These are phyloP conservation scores for Scedosporium apiospermum DNA, from an alignment of 2,329 filamentous ascomycete genomes.

Conservation along the genomic window DNA sequence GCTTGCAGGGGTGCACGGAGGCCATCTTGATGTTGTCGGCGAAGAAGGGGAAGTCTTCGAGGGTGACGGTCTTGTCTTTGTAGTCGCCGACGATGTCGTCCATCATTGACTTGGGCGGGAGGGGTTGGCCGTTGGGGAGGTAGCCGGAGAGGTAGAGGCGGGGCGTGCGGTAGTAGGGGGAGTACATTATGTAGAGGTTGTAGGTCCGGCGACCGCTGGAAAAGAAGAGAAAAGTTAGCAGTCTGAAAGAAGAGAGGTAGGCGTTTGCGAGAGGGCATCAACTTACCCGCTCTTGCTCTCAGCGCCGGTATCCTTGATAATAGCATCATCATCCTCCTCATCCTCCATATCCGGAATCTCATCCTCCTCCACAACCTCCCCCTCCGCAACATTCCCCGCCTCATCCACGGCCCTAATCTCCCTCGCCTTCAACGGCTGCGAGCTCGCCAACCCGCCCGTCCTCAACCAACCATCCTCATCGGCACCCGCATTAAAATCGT, in stretches of 20 bases:
- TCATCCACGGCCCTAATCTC: conserved; percentile 88
- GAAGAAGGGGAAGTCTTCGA: conserved; percentile 96
- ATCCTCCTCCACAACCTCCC: conserved; percentile 61
- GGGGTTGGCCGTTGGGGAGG: conserved; percentile 65
- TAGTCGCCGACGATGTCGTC: conserved; percentile 94
- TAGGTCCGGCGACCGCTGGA: conserved; percentile 79
- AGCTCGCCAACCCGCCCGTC: conserved; percentile 69
- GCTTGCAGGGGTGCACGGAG: conserved; percentile 92
- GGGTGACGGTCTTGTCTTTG: conserved; percentile 96
- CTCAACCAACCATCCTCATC: conserved; percentile 87
- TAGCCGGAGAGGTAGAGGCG: conserved; percentile 94
- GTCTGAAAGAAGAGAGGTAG: background rate
- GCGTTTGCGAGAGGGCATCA: background rate
- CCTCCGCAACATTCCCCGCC: conserved; percentile 73
- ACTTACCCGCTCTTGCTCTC: conserved; percentile 36
- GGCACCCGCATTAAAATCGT: conserved; percentile 39
- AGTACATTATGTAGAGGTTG: conserved; percentile 96
- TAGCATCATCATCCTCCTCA: conserved; percentile 92
- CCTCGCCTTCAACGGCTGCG: conserved; percentile 63
- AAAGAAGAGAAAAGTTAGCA: background rate
- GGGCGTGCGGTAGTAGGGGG: conserved; percentile 91
- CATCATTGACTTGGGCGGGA: conserved; percentile 83
- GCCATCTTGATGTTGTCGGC: conserved; percentile 90
- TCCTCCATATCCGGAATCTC: conserved; percentile 99
- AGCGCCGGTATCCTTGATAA: conserved; percentile 65